These are phyloP conservation scores for Jacaranda mimosifolia DNA, from an alignment of 257 asterid genomes.

Conservation along the genomic window DNA sequence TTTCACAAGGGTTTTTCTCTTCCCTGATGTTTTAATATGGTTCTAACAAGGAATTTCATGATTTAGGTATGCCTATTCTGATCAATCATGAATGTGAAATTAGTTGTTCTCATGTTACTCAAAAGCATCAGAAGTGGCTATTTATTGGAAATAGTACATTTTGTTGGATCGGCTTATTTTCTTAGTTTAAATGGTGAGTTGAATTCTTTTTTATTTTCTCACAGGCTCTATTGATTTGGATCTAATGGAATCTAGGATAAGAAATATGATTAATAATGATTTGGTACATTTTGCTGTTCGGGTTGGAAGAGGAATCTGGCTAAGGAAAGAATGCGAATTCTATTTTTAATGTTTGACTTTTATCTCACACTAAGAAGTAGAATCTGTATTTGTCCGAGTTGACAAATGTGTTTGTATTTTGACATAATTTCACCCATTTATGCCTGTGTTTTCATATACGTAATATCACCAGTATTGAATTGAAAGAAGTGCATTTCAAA, in stretches of 20 bases:
- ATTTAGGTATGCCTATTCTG: background rate
- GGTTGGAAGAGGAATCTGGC: background rate
- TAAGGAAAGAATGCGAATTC: background rate
- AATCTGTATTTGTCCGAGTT: too few species aligned
- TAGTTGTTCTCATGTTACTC: background rate
- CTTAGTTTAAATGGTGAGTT: background rate
- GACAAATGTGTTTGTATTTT: background rate
- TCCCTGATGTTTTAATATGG: background rate
- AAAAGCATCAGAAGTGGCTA: background rate
- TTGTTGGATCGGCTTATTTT: background rate
- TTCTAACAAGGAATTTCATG: background rate
- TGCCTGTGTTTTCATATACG: background rate
- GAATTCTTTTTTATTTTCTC: conserved; percentile 1
- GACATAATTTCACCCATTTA: background rate
- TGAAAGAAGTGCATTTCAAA: too few species aligned
- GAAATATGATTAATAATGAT: background rate
- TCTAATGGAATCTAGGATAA: background rate
- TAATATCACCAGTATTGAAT: too few species aligned
- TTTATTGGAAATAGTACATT: background rate
- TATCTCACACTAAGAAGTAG: too few species aligned
- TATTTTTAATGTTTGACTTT: background rate
- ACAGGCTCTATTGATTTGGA: background rate
- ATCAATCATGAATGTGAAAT: background rate
- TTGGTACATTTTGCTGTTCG: background rate
- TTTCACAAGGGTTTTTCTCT: too few species aligned